A percentile compares a stretch with the other conserved stretches of the same genome.
These are phyloP conservation scores for Tilletia setariae DNA, from an alignment of 1,284 basidiomycete species.

Conservation along the genomic window DNA sequence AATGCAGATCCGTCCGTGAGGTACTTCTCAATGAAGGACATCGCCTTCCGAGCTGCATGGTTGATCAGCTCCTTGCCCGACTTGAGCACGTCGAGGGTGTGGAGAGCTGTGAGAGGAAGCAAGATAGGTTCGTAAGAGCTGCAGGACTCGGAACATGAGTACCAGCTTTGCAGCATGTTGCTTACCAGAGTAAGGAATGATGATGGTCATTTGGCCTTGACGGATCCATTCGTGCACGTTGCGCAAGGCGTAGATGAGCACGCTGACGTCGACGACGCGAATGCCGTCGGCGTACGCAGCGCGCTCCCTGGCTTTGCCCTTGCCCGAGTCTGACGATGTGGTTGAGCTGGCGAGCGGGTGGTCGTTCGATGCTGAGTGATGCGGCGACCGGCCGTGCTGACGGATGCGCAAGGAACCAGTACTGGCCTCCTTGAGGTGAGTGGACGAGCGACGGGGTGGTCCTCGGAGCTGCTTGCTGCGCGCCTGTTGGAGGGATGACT, in stretches of 20 bases:
- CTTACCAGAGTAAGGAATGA: constrained; percentile 82
- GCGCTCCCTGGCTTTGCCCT: neutral
- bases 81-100: constrained; percentile 88
- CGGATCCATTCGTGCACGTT: constrained; percentile 76
- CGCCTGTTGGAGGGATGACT: constrained; percentile 30
- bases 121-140: constrained; percentile 16
- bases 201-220: constrained; percentile 66
- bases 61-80: constrained; percentile 76
- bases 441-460: no score
- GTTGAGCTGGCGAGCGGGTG: no score
- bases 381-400: no score
- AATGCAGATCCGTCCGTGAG: constrained; percentile 16
- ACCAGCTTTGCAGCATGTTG: constrained; percentile 23
- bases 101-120: constrained; percentile 65
- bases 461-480: constrained; percentile 14
- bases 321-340: neutral
- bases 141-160: neutral
- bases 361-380: no score
- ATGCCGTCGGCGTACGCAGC: constrained; percentile 1
- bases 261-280: constrained; percentile 78
- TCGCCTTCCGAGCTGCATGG: constrained; percentile 74
- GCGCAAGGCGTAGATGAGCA: constrained; percentile 75
- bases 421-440: no score
- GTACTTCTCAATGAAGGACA: constrained; percentile 68
- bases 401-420: no score